Evolutionary conservation across 1,139 yeast species (phyloP).

Genomic region (Taphrina flavorubra): DNA sequence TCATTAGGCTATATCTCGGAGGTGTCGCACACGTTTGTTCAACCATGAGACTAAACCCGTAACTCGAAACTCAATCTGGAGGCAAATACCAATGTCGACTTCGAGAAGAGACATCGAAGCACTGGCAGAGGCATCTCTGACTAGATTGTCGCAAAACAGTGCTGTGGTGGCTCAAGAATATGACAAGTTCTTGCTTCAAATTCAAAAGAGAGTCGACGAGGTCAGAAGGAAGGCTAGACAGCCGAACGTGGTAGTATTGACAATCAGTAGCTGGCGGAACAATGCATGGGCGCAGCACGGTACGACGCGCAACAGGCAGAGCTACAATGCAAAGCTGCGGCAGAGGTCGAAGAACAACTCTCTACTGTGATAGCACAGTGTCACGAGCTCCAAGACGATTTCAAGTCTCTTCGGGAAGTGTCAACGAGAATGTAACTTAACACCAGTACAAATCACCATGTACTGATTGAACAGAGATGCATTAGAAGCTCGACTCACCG

Average conservation of each 20-base stretch:
- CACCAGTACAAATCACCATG: background rate
- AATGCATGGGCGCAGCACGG: constrained; percentile 27
- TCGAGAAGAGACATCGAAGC: constrained; percentile 7
- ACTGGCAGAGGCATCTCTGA: constrained; percentile 29
- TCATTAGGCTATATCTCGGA: too few species aligned
- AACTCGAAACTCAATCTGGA: background rate
- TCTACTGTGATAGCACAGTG: constrained; percentile 22
- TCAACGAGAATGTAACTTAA: constrained; percentile 16
- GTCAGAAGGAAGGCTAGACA: background rate
- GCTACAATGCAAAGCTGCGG: constrained; percentile 2
- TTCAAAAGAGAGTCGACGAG: constrained; percentile 16
- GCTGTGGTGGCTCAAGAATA: constrained; percentile 21
- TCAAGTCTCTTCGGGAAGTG: constrained; percentile 10
- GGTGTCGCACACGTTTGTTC: too few species aligned
- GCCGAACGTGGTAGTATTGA: background rate
- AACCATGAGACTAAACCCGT: too few species aligned
- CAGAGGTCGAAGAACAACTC: constrained; percentile 28
- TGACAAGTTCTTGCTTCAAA: constrained; percentile 7
- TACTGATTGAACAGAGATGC: background rate
- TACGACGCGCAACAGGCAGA: constrained; percentile 30
- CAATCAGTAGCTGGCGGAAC: constrained; percentile 21
- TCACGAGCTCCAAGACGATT: constrained; percentile 29
- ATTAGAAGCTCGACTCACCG: background rate
- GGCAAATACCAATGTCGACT: background rate
- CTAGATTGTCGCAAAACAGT: constrained; percentile 20